Conservation (phyloP, 2,329 filamentous ascomycete genomes). For the Chrysosphaeria jannelii region DNA sequence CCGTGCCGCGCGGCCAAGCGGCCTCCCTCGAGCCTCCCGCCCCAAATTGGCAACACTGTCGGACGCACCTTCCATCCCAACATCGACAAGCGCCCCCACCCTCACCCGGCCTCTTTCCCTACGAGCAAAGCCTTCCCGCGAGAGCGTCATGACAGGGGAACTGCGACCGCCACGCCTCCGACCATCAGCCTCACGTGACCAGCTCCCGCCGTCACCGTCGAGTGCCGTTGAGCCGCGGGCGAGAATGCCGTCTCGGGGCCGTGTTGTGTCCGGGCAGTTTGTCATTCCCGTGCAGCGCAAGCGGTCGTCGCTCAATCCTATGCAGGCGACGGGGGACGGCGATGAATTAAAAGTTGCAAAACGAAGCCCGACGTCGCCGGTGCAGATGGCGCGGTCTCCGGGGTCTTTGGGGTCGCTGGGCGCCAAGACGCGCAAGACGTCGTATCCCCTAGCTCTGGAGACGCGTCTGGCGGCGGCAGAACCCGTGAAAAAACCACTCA, state of each 20-base stretch:
- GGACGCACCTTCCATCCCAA: neutral
- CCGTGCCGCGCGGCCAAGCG: too few relatives aligned
- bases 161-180: constrained; percentile 13
- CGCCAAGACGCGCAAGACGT: too few relatives aligned
- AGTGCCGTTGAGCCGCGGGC: neutral
- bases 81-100: neutral
- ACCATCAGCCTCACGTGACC: constrained; percentile 12
- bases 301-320: constrained; percentile 3
- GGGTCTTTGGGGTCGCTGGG: too few relatives aligned
- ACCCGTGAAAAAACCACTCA: too few relatives aligned
- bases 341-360: too few relatives aligned
- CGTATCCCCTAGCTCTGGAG: too few relatives aligned
- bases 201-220: constrained; percentile 6
- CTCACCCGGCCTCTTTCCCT: constrained; percentile 2
- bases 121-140: constrained; percentile 5
- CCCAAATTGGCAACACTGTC: neutral
- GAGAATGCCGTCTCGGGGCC: neutral
- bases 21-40: too few relatives aligned
- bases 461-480: too few relatives aligned
- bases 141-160: constrained; percentile 6
- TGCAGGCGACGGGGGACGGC: too few relatives aligned
- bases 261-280: constrained; percentile 1
- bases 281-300: constrained; percentile 1
- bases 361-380: too few relatives aligned
- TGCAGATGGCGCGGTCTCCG: constrained; percentile 5